Evolutionary conservation across 2,329 filamentous ascomycete species (phyloP), one percentile per base, ranked within the genome.

Genomic region (Lasiodiplodia gonubiensis): DNA sequence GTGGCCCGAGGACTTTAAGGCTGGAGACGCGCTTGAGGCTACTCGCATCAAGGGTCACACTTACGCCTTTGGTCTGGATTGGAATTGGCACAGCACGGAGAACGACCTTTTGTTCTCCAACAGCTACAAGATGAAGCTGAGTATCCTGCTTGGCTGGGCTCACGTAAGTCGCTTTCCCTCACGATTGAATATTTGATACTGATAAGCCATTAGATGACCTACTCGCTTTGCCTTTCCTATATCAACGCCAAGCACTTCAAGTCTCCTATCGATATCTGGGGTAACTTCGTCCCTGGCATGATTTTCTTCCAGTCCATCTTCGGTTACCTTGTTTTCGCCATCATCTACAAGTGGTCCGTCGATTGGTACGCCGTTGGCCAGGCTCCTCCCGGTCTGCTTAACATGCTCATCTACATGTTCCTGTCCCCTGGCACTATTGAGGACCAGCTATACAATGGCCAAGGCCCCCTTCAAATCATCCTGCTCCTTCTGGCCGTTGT

Each of bases 321-420:
- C 72, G 95, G 95, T 63, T 99, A 99, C 77, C 88, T 99, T 21
- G 92, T 97, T 57, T 84, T 97, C 76, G 93, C 92, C 75, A 97
- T 99, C 76, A 82, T 99, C 73, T 98, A 96, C 86, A 99, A 99
- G 82, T 99, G 96, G 95, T 90, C 87, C 11, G 86, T 97, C 46
- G 90, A 99, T 79, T 99, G 95, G 95, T 82, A 82, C 57, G 88
- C 85, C 12, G 86, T 85, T 51, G 88, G 85, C 49, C 78, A 86
- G 72, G 86, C 88, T 70, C 92, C 96, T 1, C 95, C 96, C 2
- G 93, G 93, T 74, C 85, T 99, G 69, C 83, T 99, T 70, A 99
- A 99, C 86, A 98, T 98, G 94, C 85, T 99, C 75, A 99, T 99
- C 76, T 97, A 97, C 86, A 99, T 99, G 96, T 99, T 99, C 84